Evolutionary conservation across 2,329 filamentous ascomycete species (phyloP).

Genomic region (Capronia americana): DNA sequence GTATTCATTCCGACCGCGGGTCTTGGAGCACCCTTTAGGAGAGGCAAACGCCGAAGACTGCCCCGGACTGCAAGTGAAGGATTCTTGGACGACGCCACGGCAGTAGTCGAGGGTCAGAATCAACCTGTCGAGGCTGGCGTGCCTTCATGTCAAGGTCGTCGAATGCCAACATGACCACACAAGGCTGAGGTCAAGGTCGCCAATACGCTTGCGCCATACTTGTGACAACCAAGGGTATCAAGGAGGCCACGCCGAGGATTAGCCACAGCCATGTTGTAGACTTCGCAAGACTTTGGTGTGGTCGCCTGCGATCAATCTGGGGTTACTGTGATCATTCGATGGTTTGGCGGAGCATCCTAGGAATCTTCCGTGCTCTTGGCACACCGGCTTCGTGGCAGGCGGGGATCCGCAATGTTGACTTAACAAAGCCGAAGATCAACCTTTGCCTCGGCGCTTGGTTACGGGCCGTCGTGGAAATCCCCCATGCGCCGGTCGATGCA

Average conservation of each 20-base stretch:
- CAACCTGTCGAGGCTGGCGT: constrained; percentile 14
- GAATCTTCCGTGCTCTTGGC: neutral
- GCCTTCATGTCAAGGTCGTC: neutral
- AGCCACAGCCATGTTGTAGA: constrained; percentile 4
- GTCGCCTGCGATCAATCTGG: neutral
- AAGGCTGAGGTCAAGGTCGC: constrained; percentile 14
- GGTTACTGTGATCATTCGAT: neutral
- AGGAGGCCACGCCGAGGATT: constrained; percentile 8
- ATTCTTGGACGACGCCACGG: neutral
- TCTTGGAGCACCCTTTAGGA: neutral
- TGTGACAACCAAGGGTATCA: neutral
- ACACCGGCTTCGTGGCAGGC: neutral
- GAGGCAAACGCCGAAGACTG: neutral
- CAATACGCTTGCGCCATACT: neutral
- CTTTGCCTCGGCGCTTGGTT: constrained; percentile 6
- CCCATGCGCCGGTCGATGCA: neutral
- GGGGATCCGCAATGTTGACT: neutral
- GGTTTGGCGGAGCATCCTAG: neutral
- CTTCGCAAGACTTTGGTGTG: neutral
- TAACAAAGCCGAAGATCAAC: constrained; percentile 7
- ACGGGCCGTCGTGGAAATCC: neutral
- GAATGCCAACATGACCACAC: constrained; percentile 1
- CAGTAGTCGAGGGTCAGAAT: constrained; percentile 17
- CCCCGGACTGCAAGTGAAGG: neutral
- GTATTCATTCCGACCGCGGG: neutral